These are phyloP conservation scores for Neurospora crassa DNA, from an alignment of 2,329 filamentous ascomycete species.

Conservation along the genomic window DNA sequence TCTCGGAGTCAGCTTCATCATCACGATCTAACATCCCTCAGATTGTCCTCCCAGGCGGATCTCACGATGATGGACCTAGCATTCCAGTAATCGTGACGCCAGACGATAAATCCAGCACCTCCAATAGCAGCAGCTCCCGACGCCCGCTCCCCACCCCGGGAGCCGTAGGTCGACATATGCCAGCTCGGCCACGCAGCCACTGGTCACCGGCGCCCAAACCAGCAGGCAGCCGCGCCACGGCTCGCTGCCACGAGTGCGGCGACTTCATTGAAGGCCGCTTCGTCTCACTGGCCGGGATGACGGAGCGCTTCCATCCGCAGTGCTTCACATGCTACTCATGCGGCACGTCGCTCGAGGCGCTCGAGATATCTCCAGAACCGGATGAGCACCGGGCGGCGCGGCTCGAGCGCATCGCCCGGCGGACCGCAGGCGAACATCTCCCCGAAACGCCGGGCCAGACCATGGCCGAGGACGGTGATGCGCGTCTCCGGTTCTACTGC, in stretches of 20 bases:
- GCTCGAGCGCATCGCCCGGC: conserved; percentile 59
- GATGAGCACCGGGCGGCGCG: conserved; percentile 60
- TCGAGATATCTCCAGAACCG: conserved; percentile 94
- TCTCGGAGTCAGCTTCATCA: conserved; percentile 26
- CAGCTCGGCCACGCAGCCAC: conserved; percentile 39
- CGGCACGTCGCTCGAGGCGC: conserved; percentile 78
- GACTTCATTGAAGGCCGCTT: conserved; percentile 84
- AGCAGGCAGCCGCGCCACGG: conserved; percentile 44
- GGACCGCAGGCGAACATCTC: conserved; percentile 47
- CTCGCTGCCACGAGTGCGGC: conserved; percentile 75
- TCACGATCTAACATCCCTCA: conserved; percentile 25
- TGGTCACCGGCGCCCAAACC: conserved; percentile 46
- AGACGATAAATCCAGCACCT: conserved; percentile 25
- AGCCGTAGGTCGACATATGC: conserved; percentile 24
- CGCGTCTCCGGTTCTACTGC: conserved; percentile 78
- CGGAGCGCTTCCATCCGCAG: conserved; percentile 77
- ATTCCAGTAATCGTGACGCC: conserved; percentile 37
- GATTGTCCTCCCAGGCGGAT: conserved; percentile 29
- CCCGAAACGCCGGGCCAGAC: conserved; percentile 55
- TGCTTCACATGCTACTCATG: conserved; percentile 90
- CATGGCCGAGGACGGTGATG: conserved; percentile 62
- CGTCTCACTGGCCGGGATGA: conserved; percentile 65
- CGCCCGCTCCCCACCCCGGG: conserved; percentile 41
- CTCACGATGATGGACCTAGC: conserved; percentile 18
- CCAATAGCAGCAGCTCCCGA: conserved; percentile 22